Evolutionary conservation across 1,284 basidiomycete species (phyloP).

Genomic region (Serendipita sp.): DNA sequence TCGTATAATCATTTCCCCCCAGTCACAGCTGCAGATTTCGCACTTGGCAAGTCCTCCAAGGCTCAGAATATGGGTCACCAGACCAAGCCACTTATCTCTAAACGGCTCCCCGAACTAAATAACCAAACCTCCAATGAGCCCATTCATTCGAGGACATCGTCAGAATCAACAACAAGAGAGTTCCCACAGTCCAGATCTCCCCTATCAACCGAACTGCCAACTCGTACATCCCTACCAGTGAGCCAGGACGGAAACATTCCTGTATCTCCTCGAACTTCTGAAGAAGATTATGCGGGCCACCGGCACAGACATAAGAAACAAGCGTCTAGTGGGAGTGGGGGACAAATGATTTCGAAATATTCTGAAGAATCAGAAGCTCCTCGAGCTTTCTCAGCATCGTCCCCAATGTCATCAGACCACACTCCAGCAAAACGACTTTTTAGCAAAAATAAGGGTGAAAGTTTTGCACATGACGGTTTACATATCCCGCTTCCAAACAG

Average conservation of each 20-base stretch:
- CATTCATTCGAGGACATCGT: constrained; percentile 32
- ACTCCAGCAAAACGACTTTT: not conserved
- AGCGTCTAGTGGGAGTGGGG: constrained; percentile 9
- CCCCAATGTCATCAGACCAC: not conserved
- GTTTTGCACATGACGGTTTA: not conserved
- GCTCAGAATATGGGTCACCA: not conserved
- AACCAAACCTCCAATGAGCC: constrained; percentile 8
- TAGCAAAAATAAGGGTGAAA: no score
- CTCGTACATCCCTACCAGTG: not conserved
- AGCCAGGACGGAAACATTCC: not conserved
- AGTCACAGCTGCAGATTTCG: constrained; percentile 31
- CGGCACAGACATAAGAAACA: no score
- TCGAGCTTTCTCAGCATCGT: not conserved
- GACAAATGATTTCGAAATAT: not conserved
- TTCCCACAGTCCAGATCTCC: no score
- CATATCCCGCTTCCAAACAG: not conserved
- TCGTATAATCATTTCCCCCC: constrained; percentile 35
- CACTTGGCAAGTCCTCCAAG: not conserved
- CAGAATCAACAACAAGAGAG: constrained; percentile 24
- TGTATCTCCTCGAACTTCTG: no score
- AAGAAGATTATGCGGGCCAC: no score
- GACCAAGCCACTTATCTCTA: constrained; percentile 15
- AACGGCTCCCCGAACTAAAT: constrained; percentile 5
- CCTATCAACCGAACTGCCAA: no score
- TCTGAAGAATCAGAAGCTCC: not conserved